A percentile compares a stretch with the other conserved stretches of the same genome.
phyloP scores from a whole-genome alignment of 2,329 filamentous ascomycete species.

The Leptographium procerum region DNA sequence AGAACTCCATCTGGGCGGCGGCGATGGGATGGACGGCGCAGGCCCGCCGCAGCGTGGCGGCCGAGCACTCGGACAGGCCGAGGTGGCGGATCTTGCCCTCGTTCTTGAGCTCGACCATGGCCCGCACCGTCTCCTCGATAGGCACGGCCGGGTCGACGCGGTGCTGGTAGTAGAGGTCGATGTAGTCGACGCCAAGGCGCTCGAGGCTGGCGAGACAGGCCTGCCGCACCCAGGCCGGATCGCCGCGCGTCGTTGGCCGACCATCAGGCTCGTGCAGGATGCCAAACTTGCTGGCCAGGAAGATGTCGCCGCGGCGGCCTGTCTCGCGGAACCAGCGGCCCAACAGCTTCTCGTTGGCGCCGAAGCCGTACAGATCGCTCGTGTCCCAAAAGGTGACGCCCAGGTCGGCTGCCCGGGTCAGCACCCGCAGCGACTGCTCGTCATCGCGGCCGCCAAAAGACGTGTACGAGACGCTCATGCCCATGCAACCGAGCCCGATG shows the following conservation, averaged over 20 bases:
- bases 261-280: conserved; percentile 12
- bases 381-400: conserved; percentile 38
- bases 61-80: conserved; percentile 33
- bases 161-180: conserved; percentile 42
- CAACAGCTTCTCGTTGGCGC: conserved; percentile 28
- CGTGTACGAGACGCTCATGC: conserved; percentile 22
- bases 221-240: conserved; percentile 22
- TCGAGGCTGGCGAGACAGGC: conserved; percentile 26
- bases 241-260: conserved; percentile 19
- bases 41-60: conserved; percentile 35
- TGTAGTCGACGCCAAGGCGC: conserved; percentile 33
- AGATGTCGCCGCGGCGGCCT: conserved; percentile 26
- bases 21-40: conserved; percentile 32
- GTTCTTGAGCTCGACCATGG: conserved; percentile 31
- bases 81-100: conserved; percentile 27
- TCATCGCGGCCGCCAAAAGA: conserved; percentile 22
- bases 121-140: conserved; percentile 35
- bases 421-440: conserved; percentile 27
- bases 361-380: conserved; percentile 16
- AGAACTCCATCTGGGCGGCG: conserved; percentile 40
- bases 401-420: conserved; percentile 28
- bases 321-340: conserved; percentile 32
- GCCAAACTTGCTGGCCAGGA: conserved; percentile 27
- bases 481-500: conserved; percentile 38
- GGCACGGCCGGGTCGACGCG: conserved; percentile 32